Base-by-base conservation (phyloP, 2,329 filamentous ascomycete species). In the Epichloe gansuensis region DNA sequence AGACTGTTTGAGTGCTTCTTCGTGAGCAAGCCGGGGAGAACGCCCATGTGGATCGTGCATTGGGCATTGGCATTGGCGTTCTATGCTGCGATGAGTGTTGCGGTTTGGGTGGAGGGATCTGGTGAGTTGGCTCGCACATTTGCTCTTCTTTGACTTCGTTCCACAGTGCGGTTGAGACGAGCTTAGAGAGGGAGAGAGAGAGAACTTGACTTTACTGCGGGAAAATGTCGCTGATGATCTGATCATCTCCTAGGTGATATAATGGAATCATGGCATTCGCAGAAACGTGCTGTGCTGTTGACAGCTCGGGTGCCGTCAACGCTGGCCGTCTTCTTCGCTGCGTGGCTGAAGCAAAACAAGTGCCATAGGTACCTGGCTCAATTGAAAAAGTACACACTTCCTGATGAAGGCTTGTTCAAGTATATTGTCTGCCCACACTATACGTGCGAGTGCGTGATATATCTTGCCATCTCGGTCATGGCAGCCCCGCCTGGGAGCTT, bases 391-490 rank as follows among this genome's bases (percentile, higher is more conserved):
- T 97, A 98, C 68, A 86, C 85, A 11, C 74, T 97, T 25, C 91
- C 91, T 0, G 71, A 76, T 2, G 76, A 85, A 54, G 82, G 84
- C 3, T 69, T 85, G 53, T 98, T 97, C 66, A 73, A 73, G 44
- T 73, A 75, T 53, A 67, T 94, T 23, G 69, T 96, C 40, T 94
- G 87, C 60, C 89, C 93, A 17, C 93, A 98, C 68, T 98, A 97
- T 67, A 86, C 86, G 3, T 88, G 85, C 61, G 93, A 97, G 70
- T 90, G 87, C 63, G 64, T 85, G 41, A 80, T 96, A 53, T 97
- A 98, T 65, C 63, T 89, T 21, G 77, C 84, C n/a, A 69, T 98
- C 57, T 78, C 88, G 3, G 68, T 93, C 45, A 66, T 85, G 40
- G 82, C 84, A 34, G 89, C 90, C 1, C 89, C 90, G 0, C 61